Conservation (phyloP, 2,329 filamentous ascomycete species). For the Ophiostoma perfectum region DNA sequence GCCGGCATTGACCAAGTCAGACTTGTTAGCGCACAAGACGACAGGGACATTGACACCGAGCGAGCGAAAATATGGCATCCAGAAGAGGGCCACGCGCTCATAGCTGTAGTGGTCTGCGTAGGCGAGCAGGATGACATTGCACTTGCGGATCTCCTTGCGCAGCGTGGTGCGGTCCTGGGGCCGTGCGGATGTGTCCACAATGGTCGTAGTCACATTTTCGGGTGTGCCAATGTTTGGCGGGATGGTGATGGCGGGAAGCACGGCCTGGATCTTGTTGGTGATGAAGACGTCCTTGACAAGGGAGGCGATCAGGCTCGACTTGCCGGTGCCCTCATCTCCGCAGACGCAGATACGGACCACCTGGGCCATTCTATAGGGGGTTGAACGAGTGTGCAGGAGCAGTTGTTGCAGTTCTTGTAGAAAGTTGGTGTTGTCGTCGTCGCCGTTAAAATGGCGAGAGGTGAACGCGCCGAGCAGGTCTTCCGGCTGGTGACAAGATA, state of each 20-base stretch:
- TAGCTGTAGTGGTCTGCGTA: constrained; percentile 99
- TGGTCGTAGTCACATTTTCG: constrained; percentile 94
- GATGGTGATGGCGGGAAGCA: constrained; percentile 91
- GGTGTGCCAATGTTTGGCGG: constrained; percentile 88
- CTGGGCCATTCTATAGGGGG: constrained; percentile 15
- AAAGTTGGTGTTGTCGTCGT: neutral
- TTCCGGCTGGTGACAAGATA: too few relatives aligned
- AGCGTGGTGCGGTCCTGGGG: constrained; percentile 88
- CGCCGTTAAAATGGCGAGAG: too few relatives aligned
- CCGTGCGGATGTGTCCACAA: constrained; percentile 93
- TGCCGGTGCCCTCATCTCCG: constrained; percentile 92
- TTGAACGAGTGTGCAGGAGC: too few relatives aligned
- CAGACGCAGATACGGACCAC: constrained; percentile 76
- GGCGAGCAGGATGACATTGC: constrained; percentile 92
- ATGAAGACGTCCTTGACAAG: constrained; percentile 97
- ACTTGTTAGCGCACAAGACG: constrained; percentile 94
- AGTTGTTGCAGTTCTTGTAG: neutral
- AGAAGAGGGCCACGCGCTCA: constrained; percentile 92
- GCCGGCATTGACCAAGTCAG: constrained; percentile 54
- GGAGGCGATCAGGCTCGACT: constrained; percentile 87
- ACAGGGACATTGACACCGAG: constrained; percentile 98
- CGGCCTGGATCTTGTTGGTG: constrained; percentile 87
- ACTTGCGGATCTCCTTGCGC: constrained; percentile 91
- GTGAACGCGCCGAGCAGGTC: too few relatives aligned
- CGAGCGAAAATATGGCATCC: constrained; percentile 96